Conservation (phyloP, 2,329 filamentous ascomycete genomes). For the Calonectria honghensis region DNA sequence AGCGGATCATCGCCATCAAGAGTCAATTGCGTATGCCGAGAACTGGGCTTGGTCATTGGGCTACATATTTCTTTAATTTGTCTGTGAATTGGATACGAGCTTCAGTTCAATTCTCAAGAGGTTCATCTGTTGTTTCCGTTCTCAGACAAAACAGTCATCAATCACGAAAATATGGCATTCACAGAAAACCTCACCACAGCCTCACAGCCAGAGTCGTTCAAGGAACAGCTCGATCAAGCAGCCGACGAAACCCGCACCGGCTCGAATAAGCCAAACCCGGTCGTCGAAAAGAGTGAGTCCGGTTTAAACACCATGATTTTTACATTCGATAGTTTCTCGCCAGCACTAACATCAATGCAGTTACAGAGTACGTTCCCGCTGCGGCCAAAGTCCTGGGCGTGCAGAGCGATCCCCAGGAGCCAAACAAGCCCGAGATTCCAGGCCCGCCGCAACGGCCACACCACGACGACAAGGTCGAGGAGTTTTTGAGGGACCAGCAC, state of each 20-base stretch:
- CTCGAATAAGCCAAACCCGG: constrained; percentile 56
- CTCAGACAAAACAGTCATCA: not conserved
- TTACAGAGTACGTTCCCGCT: constrained; percentile 66
- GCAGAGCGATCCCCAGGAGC: constrained; percentile 52
- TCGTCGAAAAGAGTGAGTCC: constrained; percentile 66
- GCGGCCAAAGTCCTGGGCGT: constrained; percentile 64
- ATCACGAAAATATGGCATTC: constrained; percentile 46
- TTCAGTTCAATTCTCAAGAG: not conserved
- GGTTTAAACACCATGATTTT: not conserved
- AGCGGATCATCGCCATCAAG: constrained; percentile 10
- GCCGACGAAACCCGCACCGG: constrained; percentile 60
- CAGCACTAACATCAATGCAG: constrained; percentile 51
- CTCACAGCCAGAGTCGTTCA: constrained; percentile 59
- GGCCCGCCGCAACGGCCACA: constrained; percentile 66
- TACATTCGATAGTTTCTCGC: not conserved
- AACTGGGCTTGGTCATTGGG: not conserved
- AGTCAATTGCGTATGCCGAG: constrained; percentile 52
- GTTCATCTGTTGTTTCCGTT: constrained; percentile 8
- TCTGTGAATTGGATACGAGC: not conserved
- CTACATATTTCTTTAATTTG: constrained; percentile 6
- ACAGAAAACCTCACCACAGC: constrained; percentile 37
- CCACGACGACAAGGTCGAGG: constrained; percentile 70
- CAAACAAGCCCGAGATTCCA: constrained; percentile 46
- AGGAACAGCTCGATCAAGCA: constrained; percentile 66
- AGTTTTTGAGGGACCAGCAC: constrained; percentile 73